Evolutionary conservation across 1,139 yeast genomes (phyloP), one percentile per base, ranked within the genome.

Genomic region (Kurtzmaniella natalensis): DNA sequence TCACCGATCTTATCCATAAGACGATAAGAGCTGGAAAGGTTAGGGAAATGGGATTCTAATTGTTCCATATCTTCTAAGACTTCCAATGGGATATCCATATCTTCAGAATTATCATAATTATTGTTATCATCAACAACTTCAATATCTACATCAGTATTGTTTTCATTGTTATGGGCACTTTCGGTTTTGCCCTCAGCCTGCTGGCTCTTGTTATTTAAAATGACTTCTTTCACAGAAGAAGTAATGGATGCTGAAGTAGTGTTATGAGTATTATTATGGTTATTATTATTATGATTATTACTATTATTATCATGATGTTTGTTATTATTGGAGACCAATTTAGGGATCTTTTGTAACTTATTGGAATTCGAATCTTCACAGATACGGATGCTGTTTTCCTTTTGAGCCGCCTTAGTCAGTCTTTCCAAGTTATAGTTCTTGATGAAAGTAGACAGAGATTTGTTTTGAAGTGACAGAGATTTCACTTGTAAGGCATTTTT

Each of bases 1-100:
- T 89, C 96, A 9, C 98, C 99, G 44, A 89, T 85, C 53, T 89
- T 85, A 47, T 86, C 94, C 23, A 85, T 60, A 17, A 92, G 62
- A 27, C 78, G 66, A 50, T 83, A 89, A 32, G 76, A 72, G 19
- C 65, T 61, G 1, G 76, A 61, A 30, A 89, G 64, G 1, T 72
- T 72, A 3, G 81, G 81, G 50, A 89, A 87, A 23, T 81, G 69
- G 29, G 64, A 68, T 42, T 76, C 79, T 21, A 89, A 67, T 37
- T 68, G 65, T 31, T 65, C 67, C 70, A 87, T 79, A 52, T 88
- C 96, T 40, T 76, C 79, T 30, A 73, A 61, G 2, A 81, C 74
- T 37, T 74, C 80, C 6, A 69, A 53, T 0, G 77, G 50, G 0
- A 74, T 64, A 29, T 64, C 72, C 37, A 67, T 71, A 14, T 67